Evolutionary conservation across 176 grass and related monocot species (phyloP), one percentile per base, ranked within the genome.

Genomic region (Neostapfia colusana): DNA sequence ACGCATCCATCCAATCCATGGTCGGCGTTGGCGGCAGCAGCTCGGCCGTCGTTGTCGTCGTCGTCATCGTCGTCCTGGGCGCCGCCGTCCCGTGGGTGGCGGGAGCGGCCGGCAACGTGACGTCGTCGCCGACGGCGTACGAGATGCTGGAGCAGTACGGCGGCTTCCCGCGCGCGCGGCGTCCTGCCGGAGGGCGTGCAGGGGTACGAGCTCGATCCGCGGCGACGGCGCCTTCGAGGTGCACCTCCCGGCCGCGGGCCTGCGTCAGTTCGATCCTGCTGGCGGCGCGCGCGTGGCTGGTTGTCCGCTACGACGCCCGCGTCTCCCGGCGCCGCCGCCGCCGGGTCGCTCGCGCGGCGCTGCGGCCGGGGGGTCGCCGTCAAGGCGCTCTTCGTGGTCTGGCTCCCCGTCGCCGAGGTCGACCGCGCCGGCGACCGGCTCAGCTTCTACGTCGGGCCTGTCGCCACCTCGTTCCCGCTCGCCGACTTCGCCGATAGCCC

Each of bases 161-260:
- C 88, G 27, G 71, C 76, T 89, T 94, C 80, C 92, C 92, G 10
- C 46, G 40, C 92, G 10, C 46, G 40, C 0, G 91, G 85, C 26
- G 88, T 93, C 75, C 91, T 90, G 23, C 88, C 88, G 10, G 71
- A 86, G 65, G 91, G 91, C n/a, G 91, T 86, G 75, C 7, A n/a
- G 3, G 38, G 79, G 27, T 90, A 86, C 76, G 7, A 34, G 34
- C 77, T 87, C n/a, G n/a, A n/a, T n/a, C 73, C 7, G 11, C 2
- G 11, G 48, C 3, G 86, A 89, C 16, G 89, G 89, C 43, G 20
- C 34, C 58, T 89, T 96, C 31, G 88, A 88, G 79, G 85, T 91
- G 25, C 81, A 56, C 64, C 62, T 88, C 26, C 39, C n/a, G n/a
- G n/a, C n/a, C 66, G n/a, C 73, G 65, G 8, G 1, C 70, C n/a